phyloP scores from a whole-genome alignment of 495 filamentous ascomycete species.

The Podospora comata region DNA sequence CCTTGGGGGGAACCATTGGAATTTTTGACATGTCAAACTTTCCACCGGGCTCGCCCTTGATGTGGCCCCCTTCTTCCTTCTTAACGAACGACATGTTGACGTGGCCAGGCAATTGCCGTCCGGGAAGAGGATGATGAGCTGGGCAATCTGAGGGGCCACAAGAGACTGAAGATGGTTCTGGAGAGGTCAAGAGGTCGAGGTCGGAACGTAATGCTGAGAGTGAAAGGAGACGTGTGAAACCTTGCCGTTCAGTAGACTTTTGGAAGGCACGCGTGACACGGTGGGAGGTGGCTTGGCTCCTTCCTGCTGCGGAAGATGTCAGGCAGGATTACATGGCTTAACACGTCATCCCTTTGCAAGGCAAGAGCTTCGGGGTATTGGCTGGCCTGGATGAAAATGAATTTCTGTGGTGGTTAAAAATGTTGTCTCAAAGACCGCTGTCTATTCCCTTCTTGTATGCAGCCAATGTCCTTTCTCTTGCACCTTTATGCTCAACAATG shows the following conservation, averaged over 20 bases:
- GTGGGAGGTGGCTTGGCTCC: not conserved
- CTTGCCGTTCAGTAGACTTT: not conserved
- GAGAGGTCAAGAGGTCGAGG: not conserved
- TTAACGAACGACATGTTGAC: not conserved
- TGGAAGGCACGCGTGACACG: not conserved
- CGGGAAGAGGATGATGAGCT: not conserved
- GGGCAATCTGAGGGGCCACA: not conserved
- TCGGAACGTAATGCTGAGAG: not conserved
- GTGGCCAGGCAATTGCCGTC: not conserved
- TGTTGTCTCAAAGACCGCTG: slow-evolving; percentile 15
- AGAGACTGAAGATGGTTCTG: not conserved
- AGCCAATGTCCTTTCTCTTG: slow-evolving; percentile 61
- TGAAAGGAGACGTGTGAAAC: not conserved
- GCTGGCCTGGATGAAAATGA: not conserved
- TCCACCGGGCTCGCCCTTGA: not conserved
- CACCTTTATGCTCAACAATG: slow-evolving; percentile 69
- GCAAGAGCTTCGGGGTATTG: too few relatives aligned
- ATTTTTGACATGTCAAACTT: not conserved
- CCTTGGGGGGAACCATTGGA: not conserved
- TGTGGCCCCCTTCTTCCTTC: not conserved
- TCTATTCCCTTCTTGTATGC: slow-evolving; percentile 62
- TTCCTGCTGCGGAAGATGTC: not conserved
- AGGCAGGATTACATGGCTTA: not conserved
- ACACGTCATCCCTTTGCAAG: not conserved
- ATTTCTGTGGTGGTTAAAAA: not conserved